Conservation (phyloP, 768 basidiomycete genomes). For the Serpula lacrymans region DNA sequence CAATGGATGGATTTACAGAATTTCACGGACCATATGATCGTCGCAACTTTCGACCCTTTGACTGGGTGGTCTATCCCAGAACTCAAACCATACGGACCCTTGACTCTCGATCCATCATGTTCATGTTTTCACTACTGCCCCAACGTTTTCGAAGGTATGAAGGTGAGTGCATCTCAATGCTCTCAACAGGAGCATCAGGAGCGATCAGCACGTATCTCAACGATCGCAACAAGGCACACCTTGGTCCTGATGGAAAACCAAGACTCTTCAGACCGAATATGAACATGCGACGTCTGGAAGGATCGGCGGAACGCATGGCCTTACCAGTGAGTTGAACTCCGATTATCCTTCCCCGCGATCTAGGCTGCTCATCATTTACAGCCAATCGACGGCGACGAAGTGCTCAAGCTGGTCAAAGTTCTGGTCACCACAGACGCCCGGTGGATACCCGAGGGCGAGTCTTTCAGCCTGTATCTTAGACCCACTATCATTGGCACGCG, state of each 20-base stretch:
- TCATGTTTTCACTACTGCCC: slow-evolving; percentile 62
- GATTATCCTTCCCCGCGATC: background rate
- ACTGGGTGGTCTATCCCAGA: slow-evolving; percentile 70
- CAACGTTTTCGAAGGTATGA: slow-evolving; percentile 64
- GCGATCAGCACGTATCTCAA: background rate
- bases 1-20: too few species aligned
- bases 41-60: slow-evolving; percentile 56
- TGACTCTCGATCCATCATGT: slow-evolving; percentile 53
- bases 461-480: slow-evolving; percentile 84
- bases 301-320: slow-evolving; percentile 67
- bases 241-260: slow-evolving; percentile 66
- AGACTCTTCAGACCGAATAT: slow-evolving; percentile 78
- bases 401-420: slow-evolving; percentile 55
- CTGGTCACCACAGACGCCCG: slow-evolving; percentile 69
- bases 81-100: slow-evolving; percentile 66
- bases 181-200: background rate
- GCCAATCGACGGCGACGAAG: slow-evolving; percentile 44
- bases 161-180: slow-evolving; percentile 37
- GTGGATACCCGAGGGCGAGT: slow-evolving; percentile 77
- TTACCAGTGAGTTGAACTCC: slow-evolving; percentile 50
- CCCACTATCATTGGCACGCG: slow-evolving; percentile 63
- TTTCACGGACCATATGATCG: slow-evolving; percentile 79
- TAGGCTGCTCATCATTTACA: slow-evolving; percentile 21
- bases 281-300: slow-evolving; percentile 81
- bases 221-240: slow-evolving; percentile 50